phyloP scores from a whole-genome alignment of 1,284 basidiomycete species.

The Sanghuangporus sanghuang region DNA sequence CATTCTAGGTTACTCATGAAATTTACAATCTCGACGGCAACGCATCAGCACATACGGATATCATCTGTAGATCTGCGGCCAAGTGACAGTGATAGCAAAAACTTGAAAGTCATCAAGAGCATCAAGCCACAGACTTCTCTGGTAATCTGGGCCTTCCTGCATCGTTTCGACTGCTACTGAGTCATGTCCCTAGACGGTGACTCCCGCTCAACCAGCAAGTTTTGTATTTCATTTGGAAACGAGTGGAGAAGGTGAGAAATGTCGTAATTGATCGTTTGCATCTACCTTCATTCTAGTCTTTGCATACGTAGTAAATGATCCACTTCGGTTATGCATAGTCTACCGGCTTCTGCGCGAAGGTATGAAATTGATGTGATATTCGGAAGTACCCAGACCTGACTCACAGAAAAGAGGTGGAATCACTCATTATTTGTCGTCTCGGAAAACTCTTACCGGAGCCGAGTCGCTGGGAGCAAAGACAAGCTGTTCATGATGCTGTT shows the following conservation, averaged over 20 bases:
- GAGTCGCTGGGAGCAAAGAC: constrained; percentile 28
- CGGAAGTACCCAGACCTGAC: neutral
- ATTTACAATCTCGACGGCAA: constrained; percentile 73
- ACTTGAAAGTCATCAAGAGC: constrained; percentile 39
- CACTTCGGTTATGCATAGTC: constrained; percentile 54
- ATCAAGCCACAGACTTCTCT: neutral
- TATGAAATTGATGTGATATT: constrained; percentile 24
- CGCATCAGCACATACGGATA: constrained; percentile 67
- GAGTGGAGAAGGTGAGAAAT: constrained; percentile 50
- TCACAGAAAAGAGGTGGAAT: constrained; percentile 50
- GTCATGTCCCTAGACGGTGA: constrained; percentile 48
- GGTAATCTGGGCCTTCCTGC: neutral
- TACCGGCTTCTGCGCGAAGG: constrained; percentile 77
- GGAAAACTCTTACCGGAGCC: constrained; percentile 34
- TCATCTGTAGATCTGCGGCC: constrained; percentile 48
- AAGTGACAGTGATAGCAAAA: constrained; percentile 37
- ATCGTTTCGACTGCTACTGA: neutral
- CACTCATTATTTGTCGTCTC: constrained; percentile 49
- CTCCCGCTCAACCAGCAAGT: constrained; percentile 61
- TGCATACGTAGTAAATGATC: constrained; percentile 48
- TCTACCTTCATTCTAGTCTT: neutral
- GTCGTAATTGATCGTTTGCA: neutral
- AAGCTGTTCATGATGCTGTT: constrained; percentile 40
- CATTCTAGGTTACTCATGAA: constrained; percentile 64
- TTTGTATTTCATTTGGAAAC: constrained; percentile 63